Evolutionary conservation across 805 yeast species (phyloP), one percentile per base, ranked within the genome.

Genomic region (Cyberlindnera galapagoensis): DNA sequence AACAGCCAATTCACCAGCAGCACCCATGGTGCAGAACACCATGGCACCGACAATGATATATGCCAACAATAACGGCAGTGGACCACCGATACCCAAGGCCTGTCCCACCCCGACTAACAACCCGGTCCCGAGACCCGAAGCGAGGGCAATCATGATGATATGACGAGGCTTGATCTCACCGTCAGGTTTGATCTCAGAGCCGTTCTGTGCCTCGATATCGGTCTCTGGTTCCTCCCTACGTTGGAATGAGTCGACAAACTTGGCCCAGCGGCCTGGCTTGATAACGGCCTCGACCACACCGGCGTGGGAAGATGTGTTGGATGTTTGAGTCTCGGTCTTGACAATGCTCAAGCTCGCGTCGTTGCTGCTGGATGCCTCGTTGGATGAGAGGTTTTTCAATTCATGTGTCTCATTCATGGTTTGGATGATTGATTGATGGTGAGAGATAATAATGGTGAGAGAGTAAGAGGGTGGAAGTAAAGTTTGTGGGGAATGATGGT

Each of bases 101-200:
- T 65, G 54, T 42, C 76, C 81, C 30, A 69, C 60, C 45, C 80
- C 80, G 31, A 75, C 75, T 41, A 70, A 59, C 31, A 77, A 60
- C 47, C 84, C 85, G 6, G 92, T 79, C 50, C 95, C 95, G 38
- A 46, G 26, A 31, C 90, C 80, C 34, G 92, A 87, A 36, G 92
- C 92, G 34, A 85, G 65, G 24, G 94, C 86, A 48, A 84, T 80
- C 75, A 43, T 50, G 28, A 31, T 40, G 11, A 47, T 48, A 33
- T 51, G 54, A 18, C 48, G 45, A 5, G 22, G 16, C 5, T 36
- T 34, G 12, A 45, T 26, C 2, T 13, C 19, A 13, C 37, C 37
- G 15, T 31, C 19, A 34, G 57, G 38, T 30, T 51, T 63, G 19
- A 5, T 13, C 55, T 52, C 46, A 36, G 43, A 44, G 33, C 38